A percentile compares a stretch with the other conserved stretches of the same genome.
Evolutionary conservation across 257 asterid species (phyloP).

Genomic region (Misopates orontium): DNA sequence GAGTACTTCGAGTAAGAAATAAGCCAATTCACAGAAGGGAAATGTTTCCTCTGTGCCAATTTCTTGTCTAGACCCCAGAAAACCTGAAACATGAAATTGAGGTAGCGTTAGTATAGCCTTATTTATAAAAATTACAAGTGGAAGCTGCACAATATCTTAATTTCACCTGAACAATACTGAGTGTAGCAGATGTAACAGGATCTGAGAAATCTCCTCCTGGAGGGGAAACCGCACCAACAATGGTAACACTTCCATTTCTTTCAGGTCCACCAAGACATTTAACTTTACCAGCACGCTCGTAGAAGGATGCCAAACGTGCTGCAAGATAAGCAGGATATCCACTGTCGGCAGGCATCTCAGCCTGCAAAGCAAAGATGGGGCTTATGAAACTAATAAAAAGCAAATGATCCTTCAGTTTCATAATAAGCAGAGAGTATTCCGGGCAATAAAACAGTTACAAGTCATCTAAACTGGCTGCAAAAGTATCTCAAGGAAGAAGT

Average conservation of each 20-base stretch:
- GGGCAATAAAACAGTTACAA: neutral
- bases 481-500: neutral
- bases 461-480: neutral
- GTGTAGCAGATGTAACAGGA: slow-evolving; percentile 99
- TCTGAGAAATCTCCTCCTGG: slow-evolving; percentile 99
- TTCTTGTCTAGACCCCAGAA: slow-evolving; percentile 99
- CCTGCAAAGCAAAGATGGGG: slow-evolving; percentile 45
- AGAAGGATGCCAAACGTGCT: slow-evolving; percentile 97
- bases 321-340: slow-evolving; percentile 99
- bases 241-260: slow-evolving; percentile 96
- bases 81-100: slow-evolving; percentile 53
- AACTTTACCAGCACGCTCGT: slow-evolving; percentile 99
- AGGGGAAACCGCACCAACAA: slow-evolving; percentile 99
- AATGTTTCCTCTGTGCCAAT: slow-evolving; percentile 96
- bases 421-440: slow-evolving; percentile 3
- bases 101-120: slow-evolving; percentile 22
- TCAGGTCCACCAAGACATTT: slow-evolving; percentile 99
- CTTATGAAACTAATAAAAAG: slow-evolving; percentile 16
- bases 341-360: slow-evolving; percentile 99
- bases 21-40: slow-evolving; percentile 99
- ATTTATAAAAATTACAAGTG: slow-evolving; percentile 12
- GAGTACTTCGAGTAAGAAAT: slow-evolving; percentile 97
- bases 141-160: slow-evolving; percentile 18
- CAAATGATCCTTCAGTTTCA: neutral
- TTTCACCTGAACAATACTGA: slow-evolving; percentile 93